Conservation (phyloP, 805 yeast genomes). For the Wickerhamomyces strasburgensis region DNA sequence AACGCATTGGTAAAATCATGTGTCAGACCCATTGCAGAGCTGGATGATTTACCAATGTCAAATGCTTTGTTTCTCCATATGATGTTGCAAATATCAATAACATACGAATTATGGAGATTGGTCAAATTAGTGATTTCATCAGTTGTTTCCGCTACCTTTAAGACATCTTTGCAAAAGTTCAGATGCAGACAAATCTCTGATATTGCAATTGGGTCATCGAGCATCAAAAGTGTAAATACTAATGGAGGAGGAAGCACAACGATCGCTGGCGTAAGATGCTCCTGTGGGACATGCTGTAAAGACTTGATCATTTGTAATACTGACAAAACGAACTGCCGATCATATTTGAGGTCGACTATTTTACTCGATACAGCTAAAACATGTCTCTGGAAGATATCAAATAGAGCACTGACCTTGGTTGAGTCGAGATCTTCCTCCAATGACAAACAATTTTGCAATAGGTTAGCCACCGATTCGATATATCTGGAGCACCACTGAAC, state of each 20-base stretch:
- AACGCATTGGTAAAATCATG: slow-evolving; percentile 25
- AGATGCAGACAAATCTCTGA: slow-evolving; percentile 45
- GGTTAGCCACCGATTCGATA: slow-evolving; percentile 3
- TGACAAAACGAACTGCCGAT: slow-evolving; percentile 9
- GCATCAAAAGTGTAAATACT: slow-evolving; percentile 34
- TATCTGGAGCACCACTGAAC: slow-evolving; percentile 10
- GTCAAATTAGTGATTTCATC: slow-evolving; percentile 24
- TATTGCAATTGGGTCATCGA: slow-evolving; percentile 39
- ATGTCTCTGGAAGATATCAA: slow-evolving; percentile 1
- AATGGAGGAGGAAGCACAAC: slow-evolving; percentile 38
- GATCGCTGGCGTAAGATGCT: slow-evolving; percentile 17
- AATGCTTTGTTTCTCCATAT: slow-evolving; percentile 55
- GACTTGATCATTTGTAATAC: slow-evolving; percentile 7
- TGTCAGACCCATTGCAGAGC: slow-evolving; percentile 29
- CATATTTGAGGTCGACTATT: slow-evolving; percentile 4
- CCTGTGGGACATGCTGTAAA: slow-evolving; percentile 19
- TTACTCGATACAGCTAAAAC: neutral
- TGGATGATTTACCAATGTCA: slow-evolving; percentile 27
- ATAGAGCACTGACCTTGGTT: neutral
- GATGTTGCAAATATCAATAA: slow-evolving; percentile 51
- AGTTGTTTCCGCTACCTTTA: slow-evolving; percentile 11
- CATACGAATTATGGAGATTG: slow-evolving; percentile 41
- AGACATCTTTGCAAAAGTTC: slow-evolving; percentile 27
- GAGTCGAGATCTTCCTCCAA: neutral
- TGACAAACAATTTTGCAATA: slow-evolving; percentile 2